phyloP scores from a whole-genome alignment of 75 land plant genomes.

The Pinus albicaulis region DNA sequence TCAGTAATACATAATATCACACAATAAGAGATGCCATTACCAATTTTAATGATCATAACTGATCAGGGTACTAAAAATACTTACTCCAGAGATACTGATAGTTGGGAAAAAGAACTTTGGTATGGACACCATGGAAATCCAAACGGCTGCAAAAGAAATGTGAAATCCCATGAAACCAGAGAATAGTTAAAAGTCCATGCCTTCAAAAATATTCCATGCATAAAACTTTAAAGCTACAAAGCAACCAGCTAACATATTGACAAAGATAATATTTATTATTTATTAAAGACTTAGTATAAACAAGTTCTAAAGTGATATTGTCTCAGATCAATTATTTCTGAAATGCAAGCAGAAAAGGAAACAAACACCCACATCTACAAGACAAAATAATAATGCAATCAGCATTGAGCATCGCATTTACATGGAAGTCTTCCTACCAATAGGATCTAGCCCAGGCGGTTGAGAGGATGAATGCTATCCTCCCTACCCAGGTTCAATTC shows the following conservation, averaged over 20 bases:
- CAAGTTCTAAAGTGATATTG: not conserved
- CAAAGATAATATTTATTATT: not conserved
- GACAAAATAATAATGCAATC: no score
- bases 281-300: not conserved
- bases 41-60: not conserved
- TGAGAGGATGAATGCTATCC: no score
- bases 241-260: not conserved
- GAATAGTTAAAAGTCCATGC: not conserved
- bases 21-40: not conserved
- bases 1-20: not conserved
- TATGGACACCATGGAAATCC: slow-evolving; percentile 12
- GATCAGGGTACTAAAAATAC: slow-evolving; percentile 3
- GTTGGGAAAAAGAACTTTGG: slow-evolving; percentile 8
- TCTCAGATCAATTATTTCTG: not conserved
- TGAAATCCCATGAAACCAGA: not conserved
- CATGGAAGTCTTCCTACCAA: no score
- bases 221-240: not conserved
- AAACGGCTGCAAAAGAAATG: not conserved
- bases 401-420: no score
- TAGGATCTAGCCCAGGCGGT: no score
- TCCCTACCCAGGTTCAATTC: no score
- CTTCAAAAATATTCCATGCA: not conserved
- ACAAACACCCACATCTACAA: no score
- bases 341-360: no score
- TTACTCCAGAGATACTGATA: slow-evolving; percentile 10